These are phyloP conservation scores for Phialophora chinensis DNA, from an alignment of 2,329 filamentous ascomycete genomes.

Conservation along the genomic window DNA sequence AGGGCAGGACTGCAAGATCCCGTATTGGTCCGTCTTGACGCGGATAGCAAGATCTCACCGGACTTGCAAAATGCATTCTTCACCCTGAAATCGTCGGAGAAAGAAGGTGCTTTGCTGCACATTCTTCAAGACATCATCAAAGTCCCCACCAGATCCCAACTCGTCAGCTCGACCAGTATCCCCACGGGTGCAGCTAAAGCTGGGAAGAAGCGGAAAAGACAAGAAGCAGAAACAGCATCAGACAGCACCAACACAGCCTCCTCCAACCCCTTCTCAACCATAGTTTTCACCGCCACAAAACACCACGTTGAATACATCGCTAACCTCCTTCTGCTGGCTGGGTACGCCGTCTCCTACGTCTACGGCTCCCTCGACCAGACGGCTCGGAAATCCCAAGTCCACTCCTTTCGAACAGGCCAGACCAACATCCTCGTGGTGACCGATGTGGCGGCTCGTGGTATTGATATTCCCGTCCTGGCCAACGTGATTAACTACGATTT, in stretches of 20 bases:
- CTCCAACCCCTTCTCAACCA: constrained; percentile 86
- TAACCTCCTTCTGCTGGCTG: constrained; percentile 75
- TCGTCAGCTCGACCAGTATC: constrained; percentile 50
- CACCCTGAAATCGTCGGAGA: constrained; percentile 87
- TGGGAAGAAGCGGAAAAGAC: constrained; percentile 55
- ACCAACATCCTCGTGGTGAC: constrained; percentile 94
- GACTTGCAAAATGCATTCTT: constrained; percentile 97
- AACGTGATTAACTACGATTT: constrained; percentile 99
- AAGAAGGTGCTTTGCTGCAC: constrained; percentile 89
- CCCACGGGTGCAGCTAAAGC: constrained; percentile 49
- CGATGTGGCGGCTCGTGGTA: constrained; percentile 93
- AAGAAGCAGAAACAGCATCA: constrained; percentile 52
- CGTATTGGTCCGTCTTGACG: constrained; percentile 85
- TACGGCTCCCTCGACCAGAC: constrained; percentile 96
- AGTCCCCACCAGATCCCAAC: constrained; percentile 69
- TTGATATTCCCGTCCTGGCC: constrained; percentile 93
- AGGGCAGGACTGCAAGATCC: constrained; percentile 92
- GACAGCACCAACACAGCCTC: constrained; percentile 47
- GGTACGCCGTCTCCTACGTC: constrained; percentile 89
- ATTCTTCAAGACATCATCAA: constrained; percentile 91
- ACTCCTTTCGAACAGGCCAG: constrained; percentile 82
- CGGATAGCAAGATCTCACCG: constrained; percentile 93
- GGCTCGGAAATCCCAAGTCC: constrained; percentile 87
- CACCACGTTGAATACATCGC: constrained; percentile 96
- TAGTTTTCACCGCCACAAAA: constrained; percentile 92